Percentiles rank a stretch among this genome's conserved stretches.
phyloP scores from a whole-genome alignment of 108 stramenopile species.

The Craspedostauros australis region DNA sequence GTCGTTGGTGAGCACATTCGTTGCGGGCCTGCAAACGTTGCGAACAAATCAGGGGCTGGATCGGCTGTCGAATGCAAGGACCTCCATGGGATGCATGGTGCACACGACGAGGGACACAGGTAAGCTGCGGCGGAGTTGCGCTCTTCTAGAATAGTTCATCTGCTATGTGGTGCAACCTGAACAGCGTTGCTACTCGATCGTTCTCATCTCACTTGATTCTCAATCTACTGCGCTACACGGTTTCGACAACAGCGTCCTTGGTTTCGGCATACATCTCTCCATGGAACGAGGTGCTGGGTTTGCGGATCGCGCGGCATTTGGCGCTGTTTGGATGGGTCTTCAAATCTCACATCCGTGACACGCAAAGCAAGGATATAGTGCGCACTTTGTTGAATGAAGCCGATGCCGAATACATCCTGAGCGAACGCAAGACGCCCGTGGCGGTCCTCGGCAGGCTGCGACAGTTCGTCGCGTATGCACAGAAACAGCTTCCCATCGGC shows the following conservation, averaged over 20 bases:
- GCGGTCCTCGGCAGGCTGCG: conserved; percentile 36
- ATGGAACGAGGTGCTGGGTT: conserved; percentile 18
- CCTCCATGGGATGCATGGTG: conserved; percentile 29
- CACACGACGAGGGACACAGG: conserved; percentile 44
- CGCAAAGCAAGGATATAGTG: conserved; percentile 15
- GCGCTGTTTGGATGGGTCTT: conserved; percentile 48
- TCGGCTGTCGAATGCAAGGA: conserved; percentile 37
- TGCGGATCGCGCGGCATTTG: conserved; percentile 38
- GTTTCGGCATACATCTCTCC: conserved; percentile 34
- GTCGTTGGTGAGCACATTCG: conserved; percentile 39
- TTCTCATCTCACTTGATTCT: no score
- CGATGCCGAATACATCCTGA: conserved; percentile 31
- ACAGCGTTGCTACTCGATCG: no score
- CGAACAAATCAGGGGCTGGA: conserved; percentile 49
- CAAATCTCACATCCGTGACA: conserved; percentile 9
- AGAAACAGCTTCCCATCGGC: conserved; percentile 29
- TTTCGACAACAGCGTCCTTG: conserved; percentile 28
- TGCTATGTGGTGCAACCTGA: no score
- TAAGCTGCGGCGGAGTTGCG: no score
- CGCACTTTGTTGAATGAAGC: conserved; percentile 12
- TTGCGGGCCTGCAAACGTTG: conserved; percentile 43
- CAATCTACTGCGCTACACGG: no score
- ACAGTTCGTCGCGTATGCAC: conserved; percentile 30
- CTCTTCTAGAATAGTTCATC: no score
- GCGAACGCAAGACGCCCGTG: conserved; percentile 36